Base-by-base conservation (phyloP, 129 eudicot species). In the Lactuca sativa region DNA sequence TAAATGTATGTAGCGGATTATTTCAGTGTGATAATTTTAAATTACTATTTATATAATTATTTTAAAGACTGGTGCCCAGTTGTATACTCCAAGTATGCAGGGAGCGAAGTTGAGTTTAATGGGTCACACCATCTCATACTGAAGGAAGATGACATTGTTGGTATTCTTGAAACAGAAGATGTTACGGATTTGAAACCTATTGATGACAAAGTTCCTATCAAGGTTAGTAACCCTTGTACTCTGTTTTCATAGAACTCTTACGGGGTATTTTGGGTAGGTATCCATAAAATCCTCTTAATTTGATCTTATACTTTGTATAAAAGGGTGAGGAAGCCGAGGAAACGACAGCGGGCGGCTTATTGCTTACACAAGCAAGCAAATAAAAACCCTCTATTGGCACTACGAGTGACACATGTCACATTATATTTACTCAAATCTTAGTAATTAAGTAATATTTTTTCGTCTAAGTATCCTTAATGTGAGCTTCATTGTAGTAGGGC, bases 361-460 rank as follows among this genome's bases (percentile, higher is more conserved):
- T 83, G 81, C 83, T 91, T 37, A 85, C 97, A 34, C 86, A 83
- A 30, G 83, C 92, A 48, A 70, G 77, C 80, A 88, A 88, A 75
- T 95, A 91, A 68, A 91, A 88, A 77, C 97, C 97, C 40, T 88
- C 95, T 12, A 78, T 88, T 72, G 97, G 97, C 72, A 85, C 92
- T 36, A 95, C 88, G 69, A 83, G 82, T 57, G 12, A 48, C 25
- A 66, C 13, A 5, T 44, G 59, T 32, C 33, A 6, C 0, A 13
- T 59, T n/a, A n/a, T n/a, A n/a, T n/a, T n/a, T n/a, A n/a, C n/a
- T n/a, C n/a, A n/a, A n/a, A n/a, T n/a, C n/a, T n/a, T n/a, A n/a
- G n/a, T n/a, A n/a, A n/a, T n/a, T n/a, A n/a, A n/a, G n/a, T n/a
- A n/a, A n/a, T n/a, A n/a, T n/a, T n/a, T n/a, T n/a, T n/a, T n/a